These are phyloP conservation scores for Annona cherimola DNA, from an alignment of 164 flowering plant species.

Conservation along the genomic window DNA sequence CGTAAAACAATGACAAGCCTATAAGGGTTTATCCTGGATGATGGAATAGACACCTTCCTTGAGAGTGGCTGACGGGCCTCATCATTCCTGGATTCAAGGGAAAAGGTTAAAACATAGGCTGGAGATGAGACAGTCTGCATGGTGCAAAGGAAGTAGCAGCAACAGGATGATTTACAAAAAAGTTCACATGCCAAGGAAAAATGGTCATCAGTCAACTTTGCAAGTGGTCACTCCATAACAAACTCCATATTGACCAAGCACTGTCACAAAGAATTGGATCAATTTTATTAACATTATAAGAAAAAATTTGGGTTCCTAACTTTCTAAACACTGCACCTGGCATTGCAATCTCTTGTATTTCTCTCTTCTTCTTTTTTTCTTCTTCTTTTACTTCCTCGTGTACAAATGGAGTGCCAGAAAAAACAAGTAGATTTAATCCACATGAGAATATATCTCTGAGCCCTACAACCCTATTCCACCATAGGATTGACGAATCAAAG, in stretches of 20 bases:
- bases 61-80: constrained; percentile 57
- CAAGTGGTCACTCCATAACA: background rate
- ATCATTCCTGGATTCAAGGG: constrained; percentile 36
- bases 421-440: no score
- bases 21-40: constrained; percentile 46
- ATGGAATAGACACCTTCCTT: constrained; percentile 42
- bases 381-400: no score
- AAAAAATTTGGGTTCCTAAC: no score
- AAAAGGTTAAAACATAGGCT: background rate
- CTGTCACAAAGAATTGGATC: no score
- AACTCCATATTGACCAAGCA: background rate
- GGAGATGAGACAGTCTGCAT: background rate
- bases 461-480: background rate
- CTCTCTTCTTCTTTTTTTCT: no score
- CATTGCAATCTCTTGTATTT: no score
- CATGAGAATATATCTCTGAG: no score
- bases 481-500: background rate
- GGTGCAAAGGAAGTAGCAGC: background rate
- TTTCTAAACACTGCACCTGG: no score
- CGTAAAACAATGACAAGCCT: constrained; percentile 46
- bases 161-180: background rate
- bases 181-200: background rate
- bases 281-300: no score
- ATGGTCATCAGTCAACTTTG: background rate
- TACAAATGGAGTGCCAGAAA: no score